These are phyloP conservation scores for Ambrosia trifida DNA, from an alignment of 129 eudicot species.

Conservation along the genomic window DNA sequence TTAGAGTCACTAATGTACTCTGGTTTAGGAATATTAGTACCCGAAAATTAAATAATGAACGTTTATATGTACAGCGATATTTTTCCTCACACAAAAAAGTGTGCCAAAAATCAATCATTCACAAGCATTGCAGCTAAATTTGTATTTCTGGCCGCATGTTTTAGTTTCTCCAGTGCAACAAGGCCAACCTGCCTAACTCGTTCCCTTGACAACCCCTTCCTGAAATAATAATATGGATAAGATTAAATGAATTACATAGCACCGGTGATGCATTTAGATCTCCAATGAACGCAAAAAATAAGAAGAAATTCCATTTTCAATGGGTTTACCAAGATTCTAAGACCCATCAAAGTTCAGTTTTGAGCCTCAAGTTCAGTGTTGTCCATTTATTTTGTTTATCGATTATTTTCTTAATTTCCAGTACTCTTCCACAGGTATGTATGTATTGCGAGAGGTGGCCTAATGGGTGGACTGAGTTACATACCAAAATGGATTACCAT, in stretches of 20 bases:
- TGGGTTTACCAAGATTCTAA: background rate
- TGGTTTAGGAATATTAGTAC: constrained; percentile 16
- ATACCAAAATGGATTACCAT: background rate
- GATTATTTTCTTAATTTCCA: background rate
- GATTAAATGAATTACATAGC: background rate
- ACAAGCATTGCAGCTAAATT: constrained; percentile 78
- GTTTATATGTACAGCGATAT: constrained; percentile 35
- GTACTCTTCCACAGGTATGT: background rate
- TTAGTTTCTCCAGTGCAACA: constrained; percentile 91
- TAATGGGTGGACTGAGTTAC: background rate
- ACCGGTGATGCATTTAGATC: constrained; percentile 10
- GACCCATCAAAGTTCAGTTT: background rate
- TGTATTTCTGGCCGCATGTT: constrained; percentile 80
- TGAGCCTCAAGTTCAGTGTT: constrained; percentile 8
- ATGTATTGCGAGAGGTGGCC: background rate
- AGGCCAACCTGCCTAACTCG: constrained; percentile 96
- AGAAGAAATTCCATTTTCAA: background rate
- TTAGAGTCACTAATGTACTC: constrained; percentile 32
- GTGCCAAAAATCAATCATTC: constrained; percentile 37
- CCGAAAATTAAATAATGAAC: constrained; percentile 13
- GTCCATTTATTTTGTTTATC: constrained; percentile 8
- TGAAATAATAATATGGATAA: constrained; percentile 28
- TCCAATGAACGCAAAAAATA: background rate
- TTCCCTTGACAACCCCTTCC: constrained; percentile 95
- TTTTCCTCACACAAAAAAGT: constrained; percentile 22